These are phyloP conservation scores for Arthromyces matolae DNA, from an alignment of 768 basidiomycete species.

Conservation along the genomic window DNA sequence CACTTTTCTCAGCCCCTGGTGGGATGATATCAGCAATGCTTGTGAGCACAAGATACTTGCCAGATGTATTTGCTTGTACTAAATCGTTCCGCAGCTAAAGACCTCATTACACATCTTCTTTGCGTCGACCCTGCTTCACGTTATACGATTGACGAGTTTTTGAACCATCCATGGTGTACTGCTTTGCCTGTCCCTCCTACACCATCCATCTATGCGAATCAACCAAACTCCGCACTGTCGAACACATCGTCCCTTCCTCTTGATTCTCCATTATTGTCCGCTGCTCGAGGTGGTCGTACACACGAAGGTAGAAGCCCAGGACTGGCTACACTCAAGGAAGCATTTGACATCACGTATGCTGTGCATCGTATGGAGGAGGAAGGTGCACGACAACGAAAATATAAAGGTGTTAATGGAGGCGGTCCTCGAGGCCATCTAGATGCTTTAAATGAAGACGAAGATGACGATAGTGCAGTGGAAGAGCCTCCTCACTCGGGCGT, in stretches of 20 bases:
- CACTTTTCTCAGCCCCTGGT: conserved; percentile 98
- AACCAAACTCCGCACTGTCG: conserved; percentile 29
- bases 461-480: conserved; percentile 49
- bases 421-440: conserved; percentile 75
- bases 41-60: conserved; percentile 43
- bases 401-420: conserved; percentile 71
- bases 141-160: conserved; percentile 97
- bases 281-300: conserved; percentile 67
- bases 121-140: conserved; percentile 95
- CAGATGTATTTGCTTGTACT: neutral
- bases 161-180: conserved; percentile 94
- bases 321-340: conserved; percentile 89
- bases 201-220: conserved; percentile 45
- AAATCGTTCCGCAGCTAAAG: conserved; percentile 67
- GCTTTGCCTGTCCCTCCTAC: conserved; percentile 65
- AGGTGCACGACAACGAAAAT: conserved; percentile 80
- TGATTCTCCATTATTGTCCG: conserved; percentile 88
- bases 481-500: conserved; percentile 19
- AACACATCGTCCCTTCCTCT: conserved; percentile 42
- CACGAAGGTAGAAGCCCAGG: conserved; percentile 86
- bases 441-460: conserved; percentile 93
- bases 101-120: conserved; percentile 89
- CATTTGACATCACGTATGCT: conserved; percentile 98
- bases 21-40: conserved; percentile 88
- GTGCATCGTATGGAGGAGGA: conserved; percentile 99